Conservation (phyloP, 306 rosid genomes). For the Corylus americana region DNA sequence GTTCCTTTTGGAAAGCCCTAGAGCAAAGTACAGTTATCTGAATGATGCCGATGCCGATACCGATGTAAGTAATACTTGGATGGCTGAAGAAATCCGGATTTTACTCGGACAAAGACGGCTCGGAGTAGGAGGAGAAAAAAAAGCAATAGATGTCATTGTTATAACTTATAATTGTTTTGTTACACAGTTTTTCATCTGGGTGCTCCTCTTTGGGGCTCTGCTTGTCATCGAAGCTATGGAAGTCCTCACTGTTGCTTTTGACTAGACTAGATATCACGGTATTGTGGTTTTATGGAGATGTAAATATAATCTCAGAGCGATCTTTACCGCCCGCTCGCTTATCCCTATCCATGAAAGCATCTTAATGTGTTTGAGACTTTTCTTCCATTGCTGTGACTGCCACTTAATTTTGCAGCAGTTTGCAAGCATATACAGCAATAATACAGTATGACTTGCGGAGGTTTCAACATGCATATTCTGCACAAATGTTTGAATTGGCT, state of each 20-base stretch:
- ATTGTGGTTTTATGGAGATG: slow-evolving; percentile 41
- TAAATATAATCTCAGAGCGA: slow-evolving; percentile 42
- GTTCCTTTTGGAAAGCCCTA: slow-evolving; percentile 34
- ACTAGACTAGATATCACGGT: slow-evolving; percentile 27
- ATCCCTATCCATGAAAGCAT: slow-evolving; percentile 26
- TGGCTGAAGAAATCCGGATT: slow-evolving; percentile 35
- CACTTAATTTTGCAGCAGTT: neutral
- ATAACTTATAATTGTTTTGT: slow-evolving; percentile 17
- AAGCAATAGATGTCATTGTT: neutral
- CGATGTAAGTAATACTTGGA: slow-evolving; percentile 24
- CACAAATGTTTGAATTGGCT: neutral
- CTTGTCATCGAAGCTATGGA: slow-evolving; percentile 40
- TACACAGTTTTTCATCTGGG: slow-evolving; percentile 19
- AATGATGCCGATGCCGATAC: slow-evolving; percentile 35
- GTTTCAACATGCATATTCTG: neutral
- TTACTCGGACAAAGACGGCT: slow-evolving; percentile 39
- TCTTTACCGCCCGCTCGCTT: slow-evolving; percentile 23
- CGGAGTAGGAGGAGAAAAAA: slow-evolving; percentile 20
- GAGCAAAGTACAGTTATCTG: slow-evolving; percentile 29
- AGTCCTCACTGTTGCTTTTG: slow-evolving; percentile 31
- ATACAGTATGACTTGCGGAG: neutral
- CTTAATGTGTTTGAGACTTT: neutral
- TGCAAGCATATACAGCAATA: neutral
- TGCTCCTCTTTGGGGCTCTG: slow-evolving; percentile 24
- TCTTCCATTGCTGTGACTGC: neutral